phyloP scores from a whole-genome alignment of 2,329 filamentous ascomycete genomes.

The Blumeria graminis region DNA sequence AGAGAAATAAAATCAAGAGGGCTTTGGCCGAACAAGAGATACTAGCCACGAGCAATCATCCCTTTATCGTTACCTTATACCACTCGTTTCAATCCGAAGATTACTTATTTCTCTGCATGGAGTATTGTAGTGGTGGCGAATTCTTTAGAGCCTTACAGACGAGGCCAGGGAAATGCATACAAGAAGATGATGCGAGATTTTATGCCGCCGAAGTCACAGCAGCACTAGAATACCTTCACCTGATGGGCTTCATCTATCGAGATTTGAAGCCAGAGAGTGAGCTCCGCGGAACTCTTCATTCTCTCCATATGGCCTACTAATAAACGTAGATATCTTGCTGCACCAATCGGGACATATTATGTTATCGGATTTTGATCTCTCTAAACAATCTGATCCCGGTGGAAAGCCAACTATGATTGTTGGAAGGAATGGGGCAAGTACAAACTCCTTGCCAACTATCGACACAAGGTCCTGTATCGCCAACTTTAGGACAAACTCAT shows the following conservation, averaged over 20 bases:
- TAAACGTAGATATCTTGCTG: conserved; percentile 57
- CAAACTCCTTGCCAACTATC: conserved; percentile 77
- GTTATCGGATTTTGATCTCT: conserved; percentile 96
- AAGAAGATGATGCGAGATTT: conserved; percentile 88
- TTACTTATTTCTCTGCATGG: conserved; percentile 98
- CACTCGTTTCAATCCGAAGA: conserved; percentile 99
- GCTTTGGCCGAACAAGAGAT: conserved; percentile 96
- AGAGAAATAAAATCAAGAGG: conserved; percentile 98
- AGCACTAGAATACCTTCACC: conserved; percentile 81
- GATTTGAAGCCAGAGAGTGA: conserved; percentile 91
- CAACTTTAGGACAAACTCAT: conserved; percentile 95
- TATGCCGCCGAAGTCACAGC: conserved; percentile 96
- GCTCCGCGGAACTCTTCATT: conserved; percentile 16
- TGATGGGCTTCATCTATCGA: conserved; percentile 98
- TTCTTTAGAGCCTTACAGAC: conserved; percentile 96
- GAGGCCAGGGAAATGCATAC: conserved; percentile 86
- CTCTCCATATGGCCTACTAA: conserved; percentile 16
- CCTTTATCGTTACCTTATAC: conserved; percentile 95
- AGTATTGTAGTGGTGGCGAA: conserved; percentile 96
- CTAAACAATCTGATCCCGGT: conserved; percentile 88
- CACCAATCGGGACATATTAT: conserved; percentile 99
- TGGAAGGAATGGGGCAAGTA: conserved; percentile 57
- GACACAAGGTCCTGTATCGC: conserved; percentile 97
- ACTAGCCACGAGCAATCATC: conserved; percentile 91
- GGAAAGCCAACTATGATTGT: conserved; percentile 97